phyloP scores from a whole-genome alignment of 306 rosid genomes.

The Mucuna pruriens region DNA sequence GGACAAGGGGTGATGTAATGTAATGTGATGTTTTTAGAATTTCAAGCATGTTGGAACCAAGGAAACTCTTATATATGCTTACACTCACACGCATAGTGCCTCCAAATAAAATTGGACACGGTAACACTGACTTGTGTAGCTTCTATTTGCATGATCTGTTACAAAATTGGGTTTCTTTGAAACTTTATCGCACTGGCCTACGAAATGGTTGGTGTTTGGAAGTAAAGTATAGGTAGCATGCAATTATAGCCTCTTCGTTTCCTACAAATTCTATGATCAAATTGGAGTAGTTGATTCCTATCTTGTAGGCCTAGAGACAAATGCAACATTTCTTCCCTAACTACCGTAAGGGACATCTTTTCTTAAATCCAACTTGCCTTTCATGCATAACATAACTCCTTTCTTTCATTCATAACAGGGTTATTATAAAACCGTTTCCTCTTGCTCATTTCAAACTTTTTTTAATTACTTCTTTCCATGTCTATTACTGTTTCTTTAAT shows the following conservation, averaged over 20 bases:
- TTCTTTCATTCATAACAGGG: neutral
- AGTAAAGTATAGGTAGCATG: slow-evolving; percentile 68
- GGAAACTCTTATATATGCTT: slow-evolving; percentile 27
- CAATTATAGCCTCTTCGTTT: slow-evolving; percentile 44
- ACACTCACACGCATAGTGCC: slow-evolving; percentile 61
- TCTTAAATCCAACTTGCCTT: slow-evolving; percentile 42
- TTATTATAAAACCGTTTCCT: neutral
- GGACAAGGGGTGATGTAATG: neutral
- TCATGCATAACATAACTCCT: slow-evolving; percentile 45
- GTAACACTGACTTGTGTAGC: slow-evolving; percentile 35
- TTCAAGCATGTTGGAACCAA: slow-evolving; percentile 44
- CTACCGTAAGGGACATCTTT: slow-evolving; percentile 58
- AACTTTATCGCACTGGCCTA: slow-evolving; percentile 45
- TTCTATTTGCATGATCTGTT: slow-evolving; percentile 69
- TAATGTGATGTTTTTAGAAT: slow-evolving; percentile 10
- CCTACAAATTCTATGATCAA: slow-evolving; percentile 64
- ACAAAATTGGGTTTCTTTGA: slow-evolving; percentile 54
- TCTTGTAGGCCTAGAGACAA: slow-evolving; percentile 42
- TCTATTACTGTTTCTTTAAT: neutral
- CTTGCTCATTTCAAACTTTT: neutral
- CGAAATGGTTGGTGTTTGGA: slow-evolving; percentile 52
- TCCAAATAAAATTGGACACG: slow-evolving; percentile 59
- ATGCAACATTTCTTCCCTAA: slow-evolving; percentile 62
- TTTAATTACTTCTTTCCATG: neutral
- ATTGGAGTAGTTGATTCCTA: slow-evolving; percentile 43